Conservation (phyloP, 495 filamentous ascomycete species). For the Staphylotrichum tortipilum region DNA sequence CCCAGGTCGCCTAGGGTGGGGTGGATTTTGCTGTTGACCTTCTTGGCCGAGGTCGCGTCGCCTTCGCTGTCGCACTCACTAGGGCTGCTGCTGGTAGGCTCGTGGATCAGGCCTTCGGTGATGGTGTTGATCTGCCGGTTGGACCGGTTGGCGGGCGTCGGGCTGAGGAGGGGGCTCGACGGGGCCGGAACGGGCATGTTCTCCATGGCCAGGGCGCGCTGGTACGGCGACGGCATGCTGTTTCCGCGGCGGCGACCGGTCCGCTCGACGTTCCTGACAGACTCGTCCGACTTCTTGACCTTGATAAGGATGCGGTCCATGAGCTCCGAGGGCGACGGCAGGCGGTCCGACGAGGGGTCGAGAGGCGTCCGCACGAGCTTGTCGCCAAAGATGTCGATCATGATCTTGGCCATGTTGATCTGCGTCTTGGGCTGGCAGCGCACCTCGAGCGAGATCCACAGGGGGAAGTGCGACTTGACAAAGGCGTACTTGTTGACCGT, state of each 20-base stretch:
- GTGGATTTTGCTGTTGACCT: conserved; percentile 75
- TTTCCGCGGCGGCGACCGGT: conserved; percentile 57
- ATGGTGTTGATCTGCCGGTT: conserved; percentile 39
- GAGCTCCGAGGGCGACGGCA: conserved; percentile 82
- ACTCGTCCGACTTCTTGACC: conserved; percentile 61
- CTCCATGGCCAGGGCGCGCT: conserved; percentile 49
- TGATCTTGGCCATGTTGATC: conserved; percentile 78
- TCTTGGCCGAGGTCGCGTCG: conserved; percentile 48
- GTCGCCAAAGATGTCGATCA: conserved; percentile 71
- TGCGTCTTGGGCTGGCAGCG: conserved; percentile 84
- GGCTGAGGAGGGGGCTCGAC: conserved; percentile 46
- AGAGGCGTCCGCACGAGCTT: conserved; percentile 69
- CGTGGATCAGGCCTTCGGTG: conserved; percentile 42
- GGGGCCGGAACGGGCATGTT: conserved; percentile 43
- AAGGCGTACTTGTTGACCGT: conserved; percentile 94
- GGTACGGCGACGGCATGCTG: conserved; percentile 70
- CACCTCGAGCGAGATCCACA: conserved; percentile 92
- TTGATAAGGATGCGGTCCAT: conserved; percentile 82
- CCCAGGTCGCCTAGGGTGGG: conserved; percentile 76
- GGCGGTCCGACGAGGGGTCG: conserved; percentile 49
- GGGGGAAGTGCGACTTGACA: conserved; percentile 65
- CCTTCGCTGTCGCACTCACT: conserved; percentile 52
- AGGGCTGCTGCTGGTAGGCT: conserved; percentile 42
- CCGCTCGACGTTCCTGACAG: conserved; percentile 27
- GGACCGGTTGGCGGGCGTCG: conserved; percentile 27